Percentiles rank a stretch among this genome's conserved stretches.
phyloP scores from a whole-genome alignment of 2,329 filamentous ascomycete species.

The Alternaria sp. region DNA sequence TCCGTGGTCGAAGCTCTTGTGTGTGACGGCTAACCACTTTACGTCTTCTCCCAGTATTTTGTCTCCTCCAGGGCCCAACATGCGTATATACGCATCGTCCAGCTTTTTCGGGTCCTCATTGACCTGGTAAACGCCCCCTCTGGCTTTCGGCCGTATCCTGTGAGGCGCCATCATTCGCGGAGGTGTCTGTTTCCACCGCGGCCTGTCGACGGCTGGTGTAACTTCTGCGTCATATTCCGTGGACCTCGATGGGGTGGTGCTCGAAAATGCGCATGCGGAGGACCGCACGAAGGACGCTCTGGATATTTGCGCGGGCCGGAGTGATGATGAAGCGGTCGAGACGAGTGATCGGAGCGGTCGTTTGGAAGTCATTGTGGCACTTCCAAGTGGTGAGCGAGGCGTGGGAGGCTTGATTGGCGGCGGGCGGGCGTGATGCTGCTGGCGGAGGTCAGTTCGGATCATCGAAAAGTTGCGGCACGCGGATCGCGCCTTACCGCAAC shows the following conservation, averaged over 20 bases:
- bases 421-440: conserved; percentile 10
- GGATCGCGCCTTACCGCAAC: conserved; percentile 24
- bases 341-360: conserved; percentile 47
- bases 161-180: conserved; percentile 55
- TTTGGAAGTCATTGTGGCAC: conserved; percentile 56
- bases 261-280: conserved; percentile 46
- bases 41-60: conserved; percentile 83
- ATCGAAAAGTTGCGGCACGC: conserved; percentile 39
- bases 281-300: conserved; percentile 38
- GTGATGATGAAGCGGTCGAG: conserved; percentile 32
- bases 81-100: conserved; percentile 76
- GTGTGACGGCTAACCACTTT: conserved; percentile 96
- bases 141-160: conserved; percentile 64
- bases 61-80: conserved; percentile 76
- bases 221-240: conserved; percentile 42
- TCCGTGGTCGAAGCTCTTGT: conserved; percentile 98
- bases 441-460: conserved; percentile 26
- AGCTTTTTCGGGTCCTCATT: conserved; percentile 78
- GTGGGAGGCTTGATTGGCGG: conserved; percentile 16
- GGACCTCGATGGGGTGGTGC: conserved; percentile 25
- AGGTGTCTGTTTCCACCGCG: conserved; percentile 60
- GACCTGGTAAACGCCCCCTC: conserved; percentile 66
- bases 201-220: conserved; percentile 31
- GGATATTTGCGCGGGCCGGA: conserved; percentile 32
- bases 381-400: conserved; percentile 17